Evolutionary conservation across 2,329 filamentous ascomycete genomes (phyloP), one percentile per base, ranked within the genome.

Genomic region (Cytospora piceicola): DNA sequence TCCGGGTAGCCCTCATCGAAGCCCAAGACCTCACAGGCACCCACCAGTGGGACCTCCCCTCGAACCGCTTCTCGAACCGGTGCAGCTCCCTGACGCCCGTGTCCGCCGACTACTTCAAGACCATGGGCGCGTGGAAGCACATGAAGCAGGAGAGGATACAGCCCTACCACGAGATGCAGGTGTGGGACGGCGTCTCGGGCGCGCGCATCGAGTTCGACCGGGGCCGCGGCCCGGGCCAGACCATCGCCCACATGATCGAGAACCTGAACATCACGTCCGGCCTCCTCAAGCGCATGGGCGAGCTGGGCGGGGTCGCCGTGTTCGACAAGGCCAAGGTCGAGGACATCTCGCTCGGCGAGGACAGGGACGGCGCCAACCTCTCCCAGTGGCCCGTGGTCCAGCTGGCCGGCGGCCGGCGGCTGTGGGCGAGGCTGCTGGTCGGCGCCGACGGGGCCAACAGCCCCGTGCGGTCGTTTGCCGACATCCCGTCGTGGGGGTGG

Each of bases 371-470:
- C 1, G 76, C 91, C 32, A 91, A 99, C 76, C 81, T 99, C 53
- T 88, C 90, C 5, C 88, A 91, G 59, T 99, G 95, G 94, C 95
- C 95, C 0, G 81, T 97, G 15, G 84, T 99, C 4, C 88, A 88
- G 11, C 81, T 98, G 7, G 86, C 88, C 14, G 85, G 85, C 36
- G 89, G 88, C 27, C 85, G 82, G 74, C 81, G 85, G 59, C 82
- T 99, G 32, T 88, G 90, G 39, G 93, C 95, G 1, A 87, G 95
- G 54, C 84, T 99, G 1, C 84, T 99, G 2, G 88, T 99, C 12
- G 95, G 95, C 1, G 96, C 95, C 3, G 95, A 99, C 73, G 95
- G 95, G 20, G 93, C 93, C 52, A 98, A 97, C 77, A 96, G 92
- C 72, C 95, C 94, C 2, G 95, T 99, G 17, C 88, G 95, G 49